phyloP scores from a whole-genome alignment of 257 asterid genomes.

The Ilex asprella region DNA sequence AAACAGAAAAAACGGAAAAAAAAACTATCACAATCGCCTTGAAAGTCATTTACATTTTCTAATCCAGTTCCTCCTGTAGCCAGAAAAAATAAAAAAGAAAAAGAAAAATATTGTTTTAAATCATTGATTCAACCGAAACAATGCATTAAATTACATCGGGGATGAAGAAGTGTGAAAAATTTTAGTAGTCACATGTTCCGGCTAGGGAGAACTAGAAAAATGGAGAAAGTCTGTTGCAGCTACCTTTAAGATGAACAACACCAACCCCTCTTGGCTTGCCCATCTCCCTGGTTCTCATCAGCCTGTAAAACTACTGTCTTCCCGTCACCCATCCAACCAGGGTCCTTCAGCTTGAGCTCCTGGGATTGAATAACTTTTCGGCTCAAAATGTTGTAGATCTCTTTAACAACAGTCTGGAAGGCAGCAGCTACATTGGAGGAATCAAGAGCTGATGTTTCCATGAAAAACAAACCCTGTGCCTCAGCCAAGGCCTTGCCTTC shows the following conservation, averaged over 20 bases:
- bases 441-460: constrained; percentile 92
- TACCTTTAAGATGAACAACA: constrained; percentile 58
- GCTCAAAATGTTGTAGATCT: constrained; percentile 75
- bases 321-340: constrained; percentile 46
- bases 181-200: background rate
- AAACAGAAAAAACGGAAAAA: background rate
- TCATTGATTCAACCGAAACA: constrained; percentile 9
- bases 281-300: constrained; percentile 39
- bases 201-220: constrained; percentile 5
- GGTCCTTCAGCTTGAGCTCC: constrained; percentile 63
- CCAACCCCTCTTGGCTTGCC: constrained; percentile 34
- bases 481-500: constrained; percentile 89
- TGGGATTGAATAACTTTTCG: constrained; percentile 93
- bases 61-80: constrained; percentile 22
- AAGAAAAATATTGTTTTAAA: constrained; percentile 3
- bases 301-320: constrained; percentile 68
- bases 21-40: constrained; percentile 4
- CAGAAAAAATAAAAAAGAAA: constrained; percentile 10
- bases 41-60: constrained; percentile 33
- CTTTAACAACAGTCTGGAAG: constrained; percentile 75
- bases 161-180: background rate
- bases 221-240: background rate
- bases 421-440: constrained; percentile 77
- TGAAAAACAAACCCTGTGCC: constrained; percentile 73
- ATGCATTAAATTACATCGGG: constrained; percentile 5